A percentile compares a stretch with the other conserved stretches of the same genome.
These are phyloP conservation scores for Cytidiella melzeri DNA, from an alignment of 768 basidiomycete species.

Conservation along the genomic window DNA sequence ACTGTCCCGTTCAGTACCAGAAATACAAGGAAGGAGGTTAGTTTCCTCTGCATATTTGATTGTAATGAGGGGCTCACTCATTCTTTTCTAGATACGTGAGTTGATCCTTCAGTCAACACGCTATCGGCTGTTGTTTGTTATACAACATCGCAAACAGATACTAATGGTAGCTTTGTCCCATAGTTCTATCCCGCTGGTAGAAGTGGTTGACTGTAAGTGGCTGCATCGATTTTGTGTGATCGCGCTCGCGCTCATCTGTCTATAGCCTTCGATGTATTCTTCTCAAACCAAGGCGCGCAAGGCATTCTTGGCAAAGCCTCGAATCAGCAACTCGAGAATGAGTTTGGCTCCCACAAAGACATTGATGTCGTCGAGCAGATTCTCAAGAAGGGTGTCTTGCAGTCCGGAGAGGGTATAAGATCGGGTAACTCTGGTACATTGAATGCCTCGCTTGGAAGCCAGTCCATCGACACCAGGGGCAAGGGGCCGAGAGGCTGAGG, in stretches of 20 bases:
- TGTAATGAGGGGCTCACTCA: constrained; percentile 7
- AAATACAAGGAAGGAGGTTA: constrained; percentile 79
- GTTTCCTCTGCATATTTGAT: constrained; percentile 21
- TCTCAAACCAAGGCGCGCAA: constrained; percentile 68
- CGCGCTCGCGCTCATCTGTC: not conserved
- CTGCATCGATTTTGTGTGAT: constrained; percentile 10
- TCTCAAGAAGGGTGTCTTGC: constrained; percentile 57
- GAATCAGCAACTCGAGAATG: constrained; percentile 76
- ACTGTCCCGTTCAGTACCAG: constrained; percentile 44
- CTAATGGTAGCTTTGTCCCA: constrained; percentile 3
- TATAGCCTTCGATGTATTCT: constrained; percentile 66
- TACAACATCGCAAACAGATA: too few species aligned
- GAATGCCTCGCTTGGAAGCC: constrained; percentile 30
- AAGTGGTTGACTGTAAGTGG: constrained; percentile 69
- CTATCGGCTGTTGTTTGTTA: too few species aligned
- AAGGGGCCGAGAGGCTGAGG: constrained; percentile 32
- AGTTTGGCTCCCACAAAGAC: constrained; percentile 62
- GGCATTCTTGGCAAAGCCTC: constrained; percentile 71
- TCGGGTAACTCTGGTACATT: constrained; percentile 15
- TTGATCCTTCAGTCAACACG: constrained; percentile 7
- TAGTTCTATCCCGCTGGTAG: constrained; percentile 64
- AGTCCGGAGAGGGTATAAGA: constrained; percentile 43
- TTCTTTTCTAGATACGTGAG: constrained; percentile 58
- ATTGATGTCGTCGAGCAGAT: constrained; percentile 54
- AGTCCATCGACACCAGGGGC: constrained; percentile 33